Conservation (phyloP, 1,284 basidiomycete genomes). For the Leccinum angustisporum region DNA sequence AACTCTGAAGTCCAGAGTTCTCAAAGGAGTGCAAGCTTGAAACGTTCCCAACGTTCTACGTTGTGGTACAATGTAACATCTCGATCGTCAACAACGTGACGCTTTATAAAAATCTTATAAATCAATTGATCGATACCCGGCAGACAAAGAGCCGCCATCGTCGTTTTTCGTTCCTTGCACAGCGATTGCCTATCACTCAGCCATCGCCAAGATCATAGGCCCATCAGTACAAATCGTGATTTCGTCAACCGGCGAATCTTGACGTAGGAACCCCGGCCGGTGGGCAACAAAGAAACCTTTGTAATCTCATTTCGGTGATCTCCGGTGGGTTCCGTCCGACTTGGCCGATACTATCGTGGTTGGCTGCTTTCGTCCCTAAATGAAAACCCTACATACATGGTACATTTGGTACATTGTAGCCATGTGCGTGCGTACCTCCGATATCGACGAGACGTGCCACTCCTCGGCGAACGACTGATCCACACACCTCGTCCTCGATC, state of each 20-base stretch:
- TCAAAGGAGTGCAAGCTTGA: background rate
- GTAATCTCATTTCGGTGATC: slow-evolving; percentile 31
- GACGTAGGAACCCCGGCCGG: slow-evolving; percentile 8
- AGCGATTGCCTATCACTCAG: slow-evolving; percentile 13
- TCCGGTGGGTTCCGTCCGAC: slow-evolving; percentile 10
- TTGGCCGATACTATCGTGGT: slow-evolving; percentile 2
- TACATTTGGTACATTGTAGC: background rate
- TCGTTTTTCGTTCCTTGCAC: slow-evolving; percentile 6
- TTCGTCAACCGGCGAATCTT: slow-evolving; percentile 13
- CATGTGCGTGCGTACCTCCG: background rate
- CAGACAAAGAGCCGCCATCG: too few species aligned
- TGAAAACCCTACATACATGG: slow-evolving; percentile 6
- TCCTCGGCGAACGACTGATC: background rate
- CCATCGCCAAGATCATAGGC: background rate
- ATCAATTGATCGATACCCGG: background rate
- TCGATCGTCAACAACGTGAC: background rate
- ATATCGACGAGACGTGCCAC: background rate
- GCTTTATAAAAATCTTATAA: background rate
- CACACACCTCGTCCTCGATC: background rate
- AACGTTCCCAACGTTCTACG: background rate
- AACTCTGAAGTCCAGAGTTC: background rate
- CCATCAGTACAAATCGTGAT: background rate
- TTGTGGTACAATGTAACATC: too few species aligned
- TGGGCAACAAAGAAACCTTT: slow-evolving; percentile 6
- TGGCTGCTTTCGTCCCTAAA: slow-evolving; percentile 1